A percentile compares a stretch with the other conserved stretches of the same genome.
These are phyloP conservation scores for Rhizopus stolonifer DNA, from an alignment of 371 early-diverging fungal genomes.

Conservation along the genomic window DNA sequence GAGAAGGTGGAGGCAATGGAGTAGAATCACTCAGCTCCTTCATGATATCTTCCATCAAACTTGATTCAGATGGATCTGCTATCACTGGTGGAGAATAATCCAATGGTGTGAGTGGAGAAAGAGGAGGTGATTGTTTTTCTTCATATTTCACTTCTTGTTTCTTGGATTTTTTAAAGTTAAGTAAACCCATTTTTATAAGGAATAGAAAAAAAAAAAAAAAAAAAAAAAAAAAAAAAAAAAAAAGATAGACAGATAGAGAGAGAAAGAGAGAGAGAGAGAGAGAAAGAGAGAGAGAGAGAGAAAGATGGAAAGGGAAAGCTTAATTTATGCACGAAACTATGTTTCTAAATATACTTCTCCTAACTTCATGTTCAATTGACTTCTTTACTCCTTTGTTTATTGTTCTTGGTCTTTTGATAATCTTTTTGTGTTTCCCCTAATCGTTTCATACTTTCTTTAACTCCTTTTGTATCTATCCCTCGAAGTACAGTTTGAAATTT, in stretches of 20 bases:
- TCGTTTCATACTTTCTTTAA: too few species aligned
- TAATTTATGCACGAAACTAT: background rate
- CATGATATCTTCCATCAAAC: slow-evolving; percentile 28
- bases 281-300: background rate
- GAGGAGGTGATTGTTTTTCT: background rate
- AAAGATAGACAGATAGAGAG: background rate
- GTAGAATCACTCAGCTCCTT: slow-evolving; percentile 13
- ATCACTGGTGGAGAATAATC: background rate
- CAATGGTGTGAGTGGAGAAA: background rate
- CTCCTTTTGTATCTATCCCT: too few species aligned
- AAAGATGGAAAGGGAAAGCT: background rate
- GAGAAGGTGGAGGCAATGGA: too few species aligned
- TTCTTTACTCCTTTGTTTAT: too few species aligned
- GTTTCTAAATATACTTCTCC: too few species aligned
- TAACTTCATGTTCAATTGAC: too few species aligned
- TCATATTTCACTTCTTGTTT: slow-evolving; percentile 11
- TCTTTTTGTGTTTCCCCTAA: too few species aligned
- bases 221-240: background rate
- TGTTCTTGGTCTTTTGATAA: too few species aligned
- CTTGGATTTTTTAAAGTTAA: slow-evolving; percentile 17
- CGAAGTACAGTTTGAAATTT: too few species aligned
- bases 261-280: too few species aligned
- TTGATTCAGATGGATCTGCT: slow-evolving; percentile 2
- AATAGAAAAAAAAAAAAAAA: background rate
- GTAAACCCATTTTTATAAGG: slow-evolving; percentile 16